Percentiles rank a stretch among this genome's conserved stretches.
phyloP scores from a whole-genome alignment of 495 filamentous ascomycete genomes.

The Elasticomyces elasticus region DNA sequence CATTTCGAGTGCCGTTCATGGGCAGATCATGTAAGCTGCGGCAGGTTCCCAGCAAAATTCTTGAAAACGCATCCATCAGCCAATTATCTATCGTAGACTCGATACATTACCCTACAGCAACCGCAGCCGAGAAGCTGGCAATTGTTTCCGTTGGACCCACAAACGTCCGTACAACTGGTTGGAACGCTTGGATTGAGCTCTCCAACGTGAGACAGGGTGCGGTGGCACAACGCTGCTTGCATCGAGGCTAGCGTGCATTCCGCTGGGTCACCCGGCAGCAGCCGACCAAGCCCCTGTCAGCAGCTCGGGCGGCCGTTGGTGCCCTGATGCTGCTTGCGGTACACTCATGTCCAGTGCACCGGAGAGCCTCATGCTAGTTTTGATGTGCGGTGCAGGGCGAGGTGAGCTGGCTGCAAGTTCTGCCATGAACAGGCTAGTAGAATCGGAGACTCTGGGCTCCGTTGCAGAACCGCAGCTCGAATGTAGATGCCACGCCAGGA shows the following conservation, averaged over 20 bases:
- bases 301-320: not conserved
- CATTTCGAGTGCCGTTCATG: not conserved
- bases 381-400: not conserved
- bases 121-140: constrained; percentile 2
- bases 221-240: constrained; percentile 15
- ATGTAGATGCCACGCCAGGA: too few relatives aligned
- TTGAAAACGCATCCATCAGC: not conserved
- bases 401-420: constrained; percentile 4
- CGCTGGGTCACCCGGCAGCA: constrained; percentile 11
- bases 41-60: too few relatives aligned
- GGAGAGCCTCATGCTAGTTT: constrained; percentile 1
- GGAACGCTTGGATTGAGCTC: too few relatives aligned
- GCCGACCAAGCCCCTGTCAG: constrained; percentile 4
- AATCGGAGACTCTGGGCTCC: too few relatives aligned
- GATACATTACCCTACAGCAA: constrained; percentile 4
- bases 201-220: constrained; percentile 18
- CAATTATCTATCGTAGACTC: not conserved
- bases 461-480: too few relatives aligned
- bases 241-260: constrained; percentile 16
- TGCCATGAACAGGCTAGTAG: not conserved
- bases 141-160: constrained; percentile 7
- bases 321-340: not conserved
- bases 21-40: too few relatives aligned
- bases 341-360: not conserved
- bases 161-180: constrained; percentile 3